A percentile compares a stretch with the other conserved stretches of the same genome.
Conservation (phyloP, 768 basidiomycete genomes). For the Amanita pallidorosea region DNA sequence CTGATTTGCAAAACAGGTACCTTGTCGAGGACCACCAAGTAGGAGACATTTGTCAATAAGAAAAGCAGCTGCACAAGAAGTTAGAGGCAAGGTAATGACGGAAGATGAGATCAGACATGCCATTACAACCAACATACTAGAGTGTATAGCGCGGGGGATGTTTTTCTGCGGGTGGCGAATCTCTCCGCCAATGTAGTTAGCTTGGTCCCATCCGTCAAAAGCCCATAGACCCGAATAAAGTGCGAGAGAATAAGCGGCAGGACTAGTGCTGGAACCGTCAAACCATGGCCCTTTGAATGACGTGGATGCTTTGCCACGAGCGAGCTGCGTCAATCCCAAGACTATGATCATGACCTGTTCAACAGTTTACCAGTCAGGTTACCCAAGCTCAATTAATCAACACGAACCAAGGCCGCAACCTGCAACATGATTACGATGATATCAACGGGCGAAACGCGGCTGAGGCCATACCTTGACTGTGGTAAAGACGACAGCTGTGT, state of each 20-base stretch:
- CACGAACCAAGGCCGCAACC: slow-evolving; percentile 57
- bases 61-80: slow-evolving; percentile 51
- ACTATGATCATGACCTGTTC: slow-evolving; percentile 58
- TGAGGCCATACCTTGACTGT: slow-evolving; percentile 54
- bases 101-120: slow-evolving; percentile 27
- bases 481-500: slow-evolving; percentile 82
- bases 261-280: slow-evolving; percentile 60
- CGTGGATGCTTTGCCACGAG: slow-evolving; percentile 55
- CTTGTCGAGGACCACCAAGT: slow-evolving; percentile 89
- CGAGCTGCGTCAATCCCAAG: slow-evolving; percentile 70
- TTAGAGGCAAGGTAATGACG: slow-evolving; percentile 1
- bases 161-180: slow-evolving; percentile 75
- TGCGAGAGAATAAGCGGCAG: slow-evolving; percentile 84
- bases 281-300: slow-evolving; percentile 66
- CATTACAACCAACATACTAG: slow-evolving; percentile 78
- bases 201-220: slow-evolving; percentile 94
- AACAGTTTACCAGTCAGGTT: not conserved
- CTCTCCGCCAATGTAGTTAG: slow-evolving; percentile 86
- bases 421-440: slow-evolving; percentile 13
- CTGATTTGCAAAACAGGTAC: slow-evolving; percentile 19
- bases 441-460: not conserved
- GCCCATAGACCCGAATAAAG: slow-evolving; percentile 94
- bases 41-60: slow-evolving; percentile 75
- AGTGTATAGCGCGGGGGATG: slow-evolving; percentile 81
- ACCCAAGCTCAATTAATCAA: not conserved